These are phyloP conservation scores for Sinapis alba DNA, from an alignment of 441 rosid species.

Conservation along the genomic window DNA sequence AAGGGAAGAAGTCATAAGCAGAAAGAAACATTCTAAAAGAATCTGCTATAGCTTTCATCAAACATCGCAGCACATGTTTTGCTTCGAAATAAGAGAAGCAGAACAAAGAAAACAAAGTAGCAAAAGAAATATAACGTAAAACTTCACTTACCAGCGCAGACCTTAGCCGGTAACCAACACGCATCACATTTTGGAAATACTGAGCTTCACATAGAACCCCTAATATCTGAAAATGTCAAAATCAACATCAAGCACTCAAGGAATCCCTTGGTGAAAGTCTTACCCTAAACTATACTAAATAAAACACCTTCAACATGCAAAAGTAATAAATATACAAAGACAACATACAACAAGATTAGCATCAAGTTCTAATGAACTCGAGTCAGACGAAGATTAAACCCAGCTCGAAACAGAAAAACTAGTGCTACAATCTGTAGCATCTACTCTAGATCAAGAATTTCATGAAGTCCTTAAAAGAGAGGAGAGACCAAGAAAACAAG, in stretches of 20 bases:
- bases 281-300: constrained; percentile 2
- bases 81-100: not conserved
- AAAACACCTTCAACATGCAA: constrained; percentile 2
- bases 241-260: constrained; percentile 34
- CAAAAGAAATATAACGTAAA: constrained; percentile 20
- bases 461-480: not conserved
- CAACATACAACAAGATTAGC: not conserved
- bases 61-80: not conserved
- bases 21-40: not conserved
- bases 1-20: constrained; percentile 7
- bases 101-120: constrained; percentile 1
- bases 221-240: constrained; percentile 60
- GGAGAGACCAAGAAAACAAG: not conserved
- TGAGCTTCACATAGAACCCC: constrained; percentile 97
- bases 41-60: not conserved
- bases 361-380: not conserved
- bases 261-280: constrained; percentile 12
- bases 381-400: not conserved
- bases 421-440: constrained; percentile 12
- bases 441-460: constrained; percentile 15
- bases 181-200: constrained; percentile 97
- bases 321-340: not conserved
- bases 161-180: constrained; percentile 92
- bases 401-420: not conserved
- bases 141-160: constrained; percentile 80